Conservation (phyloP, 2,329 filamentous ascomycete genomes). For the Hypocreales sp. region DNA sequence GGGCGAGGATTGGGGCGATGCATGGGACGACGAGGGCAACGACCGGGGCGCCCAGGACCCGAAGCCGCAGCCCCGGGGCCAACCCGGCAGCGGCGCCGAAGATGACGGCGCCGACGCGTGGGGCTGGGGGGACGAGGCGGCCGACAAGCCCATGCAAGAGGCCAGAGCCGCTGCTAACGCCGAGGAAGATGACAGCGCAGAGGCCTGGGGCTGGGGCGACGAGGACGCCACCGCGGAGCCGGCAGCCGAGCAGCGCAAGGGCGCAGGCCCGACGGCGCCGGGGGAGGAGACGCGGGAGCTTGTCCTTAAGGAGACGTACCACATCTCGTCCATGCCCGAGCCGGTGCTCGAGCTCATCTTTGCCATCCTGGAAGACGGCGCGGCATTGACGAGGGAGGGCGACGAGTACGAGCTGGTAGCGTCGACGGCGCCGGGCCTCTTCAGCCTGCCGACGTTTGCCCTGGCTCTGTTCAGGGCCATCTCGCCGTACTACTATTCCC, state of each 20-base stretch:
- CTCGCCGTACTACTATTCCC: constrained; percentile 57
- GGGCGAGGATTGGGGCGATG: constrained; percentile 61
- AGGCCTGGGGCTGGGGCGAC: constrained; percentile 79
- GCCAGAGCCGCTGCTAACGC: constrained; percentile 8
- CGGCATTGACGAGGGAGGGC: constrained; percentile 39
- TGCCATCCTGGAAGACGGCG: constrained; percentile 43
- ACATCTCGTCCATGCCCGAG: constrained; percentile 75
- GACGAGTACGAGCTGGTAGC: constrained; percentile 41
- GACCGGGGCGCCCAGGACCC: constrained; percentile 13
- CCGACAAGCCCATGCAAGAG: constrained; percentile 8
- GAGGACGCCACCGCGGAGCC: constrained; percentile 31
- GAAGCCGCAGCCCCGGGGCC: constrained; percentile 5
- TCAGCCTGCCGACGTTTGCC: constrained; percentile 54
- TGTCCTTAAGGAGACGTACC: constrained; percentile 72
- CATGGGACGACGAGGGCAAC: constrained; percentile 60
- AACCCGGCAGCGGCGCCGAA: constrained; percentile 8
- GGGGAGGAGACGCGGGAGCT: constrained; percentile 42
- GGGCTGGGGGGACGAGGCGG: constrained; percentile 57
- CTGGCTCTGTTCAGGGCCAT: constrained; percentile 70
- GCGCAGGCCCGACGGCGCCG: constrained; percentile 7
- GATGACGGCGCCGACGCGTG: constrained; percentile 51
- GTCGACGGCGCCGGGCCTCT: constrained; percentile 52
- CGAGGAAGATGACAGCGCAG: constrained; percentile 34
- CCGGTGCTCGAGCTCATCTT: constrained; percentile 55
- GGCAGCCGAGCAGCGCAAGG: constrained; percentile 5